phyloP scores from a whole-genome alignment of 345 rosid species.

The Rubroshorea leprosula region DNA sequence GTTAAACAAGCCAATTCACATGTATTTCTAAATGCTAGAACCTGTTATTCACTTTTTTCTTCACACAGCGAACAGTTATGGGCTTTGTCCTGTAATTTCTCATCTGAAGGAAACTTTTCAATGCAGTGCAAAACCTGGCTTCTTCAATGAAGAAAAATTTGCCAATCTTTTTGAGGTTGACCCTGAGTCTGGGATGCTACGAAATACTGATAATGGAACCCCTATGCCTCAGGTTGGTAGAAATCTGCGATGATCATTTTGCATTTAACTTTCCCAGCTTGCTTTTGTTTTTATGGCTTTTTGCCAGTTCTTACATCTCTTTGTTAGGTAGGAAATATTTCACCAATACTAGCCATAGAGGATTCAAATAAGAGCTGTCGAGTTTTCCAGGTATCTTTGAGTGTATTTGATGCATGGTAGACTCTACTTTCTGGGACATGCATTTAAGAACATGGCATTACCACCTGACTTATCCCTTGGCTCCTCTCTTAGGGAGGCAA shows the following conservation, averaged over 20 bases:
- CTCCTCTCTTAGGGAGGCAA: slow-evolving; percentile 67
- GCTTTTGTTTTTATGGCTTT: background rate
- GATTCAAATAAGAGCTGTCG: slow-evolving; percentile 39
- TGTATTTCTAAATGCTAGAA: background rate
- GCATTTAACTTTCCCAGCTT: background rate
- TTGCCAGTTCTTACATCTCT: slow-evolving; percentile 1
- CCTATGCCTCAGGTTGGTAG: slow-evolving; percentile 82
- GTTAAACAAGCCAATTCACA: no score
- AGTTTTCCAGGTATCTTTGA: slow-evolving; percentile 58
- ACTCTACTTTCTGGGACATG: background rate
- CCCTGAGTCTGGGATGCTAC: slow-evolving; percentile 75
- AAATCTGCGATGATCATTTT: background rate
- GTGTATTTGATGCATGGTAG: background rate
- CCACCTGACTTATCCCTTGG: no score
- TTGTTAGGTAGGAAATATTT: slow-evolving; percentile 55
- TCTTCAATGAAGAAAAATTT: slow-evolving; percentile 83
- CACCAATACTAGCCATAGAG: slow-evolving; percentile 35
- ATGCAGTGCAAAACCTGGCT: slow-evolving; percentile 90
- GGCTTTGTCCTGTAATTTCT: slow-evolving; percentile 18
- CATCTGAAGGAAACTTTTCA: slow-evolving; percentile 6
- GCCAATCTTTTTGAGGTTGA: slow-evolving; percentile 94
- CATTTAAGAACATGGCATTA: no score
- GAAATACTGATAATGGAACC: slow-evolving; percentile 90
- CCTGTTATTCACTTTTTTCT: background rate
- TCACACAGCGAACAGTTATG: background rate